These are phyloP conservation scores for Naegleria lovaniensis DNA, from an alignment of 208 protist genomes.

Conservation along the genomic window DNA sequence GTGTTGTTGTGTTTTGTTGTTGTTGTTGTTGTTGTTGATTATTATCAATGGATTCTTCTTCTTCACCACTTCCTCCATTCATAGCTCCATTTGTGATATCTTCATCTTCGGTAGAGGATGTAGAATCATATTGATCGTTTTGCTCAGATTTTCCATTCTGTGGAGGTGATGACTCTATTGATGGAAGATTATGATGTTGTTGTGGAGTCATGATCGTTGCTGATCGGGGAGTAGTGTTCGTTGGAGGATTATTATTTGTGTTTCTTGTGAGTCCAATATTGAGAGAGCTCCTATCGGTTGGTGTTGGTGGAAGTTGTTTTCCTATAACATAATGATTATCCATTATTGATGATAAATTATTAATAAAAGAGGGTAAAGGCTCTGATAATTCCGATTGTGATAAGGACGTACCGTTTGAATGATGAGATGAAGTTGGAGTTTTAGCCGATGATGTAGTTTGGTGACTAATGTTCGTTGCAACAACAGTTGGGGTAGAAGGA, in stretches of 20 bases:
- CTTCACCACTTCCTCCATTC: not conserved
- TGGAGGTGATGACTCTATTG: not conserved
- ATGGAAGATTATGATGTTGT: not conserved
- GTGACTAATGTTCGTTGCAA: not conserved
- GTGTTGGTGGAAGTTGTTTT: not conserved
- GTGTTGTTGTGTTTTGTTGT: not conserved
- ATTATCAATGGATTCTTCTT: not conserved
- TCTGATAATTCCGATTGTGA: too few relatives aligned
- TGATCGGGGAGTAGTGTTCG: not conserved
- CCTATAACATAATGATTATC: too few relatives aligned
- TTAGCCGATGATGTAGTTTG: not conserved
- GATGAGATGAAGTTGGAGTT: too few relatives aligned
- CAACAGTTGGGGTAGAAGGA: not conserved
- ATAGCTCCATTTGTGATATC: not conserved
- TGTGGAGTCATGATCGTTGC: not conserved
- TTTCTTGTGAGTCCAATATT: not conserved
- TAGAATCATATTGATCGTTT: too few relatives aligned
- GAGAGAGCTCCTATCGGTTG: not conserved
- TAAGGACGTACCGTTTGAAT: too few relatives aligned
- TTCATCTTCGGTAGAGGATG: not conserved
- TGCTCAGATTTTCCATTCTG: too few relatives aligned
- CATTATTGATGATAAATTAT: too few relatives aligned
- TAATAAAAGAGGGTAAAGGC: too few relatives aligned
- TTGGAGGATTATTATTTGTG: not conserved
- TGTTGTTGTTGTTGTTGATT: not conserved